Base-by-base conservation (phyloP, 768 basidiomycete genomes). In the Hortiboletus campestris region DNA sequence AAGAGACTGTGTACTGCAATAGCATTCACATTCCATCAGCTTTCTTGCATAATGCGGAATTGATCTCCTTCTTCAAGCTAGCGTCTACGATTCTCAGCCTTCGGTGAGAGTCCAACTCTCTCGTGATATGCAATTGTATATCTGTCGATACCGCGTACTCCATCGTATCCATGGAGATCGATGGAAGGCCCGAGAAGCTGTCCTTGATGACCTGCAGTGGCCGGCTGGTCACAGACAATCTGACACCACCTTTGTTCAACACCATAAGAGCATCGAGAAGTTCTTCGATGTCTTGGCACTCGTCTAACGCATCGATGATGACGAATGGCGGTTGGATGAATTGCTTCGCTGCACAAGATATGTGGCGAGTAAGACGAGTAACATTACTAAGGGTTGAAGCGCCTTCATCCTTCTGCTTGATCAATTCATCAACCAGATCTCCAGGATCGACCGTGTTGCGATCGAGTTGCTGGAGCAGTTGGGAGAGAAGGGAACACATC, bases 221-320 rank as follows among this genome's bases (percentile, higher is more conserved):
- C 16, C 62, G 44, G 32, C 62, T 63, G 35, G 49, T 56, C 6
- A 54, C 28, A 11, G 62, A 52, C 2, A 63, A 22, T 9, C 55
- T 57, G 8, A 63, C 12, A 1, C 36, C 25, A 0, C 48, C 49
- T 10, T 40, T 32, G 0, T 42, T 31, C 51, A 61, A 16, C 9
- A 36, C 40, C 0, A 4, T 1, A 10, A 64, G 20, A 11, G 43
- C 56, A 12, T 25, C n/a, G 0, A 63, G 29, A 14, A 60, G 48
- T 0, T 25, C n/a, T 10, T 56, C 43, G 7, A 61, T 3, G 5
- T 61, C 51, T 19, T 40, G 29, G 35, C 64, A 64, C 46, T 64
- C 63, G 19, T 65, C 64, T 1, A 65, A 38, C 0, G 55, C 64
- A 20, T 65, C 63, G 1, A 65, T 43, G 6, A 58, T 48, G 2